phyloP scores from a whole-genome alignment of 768 basidiomycete species.

The Rhodotorula toruloides region DNA sequence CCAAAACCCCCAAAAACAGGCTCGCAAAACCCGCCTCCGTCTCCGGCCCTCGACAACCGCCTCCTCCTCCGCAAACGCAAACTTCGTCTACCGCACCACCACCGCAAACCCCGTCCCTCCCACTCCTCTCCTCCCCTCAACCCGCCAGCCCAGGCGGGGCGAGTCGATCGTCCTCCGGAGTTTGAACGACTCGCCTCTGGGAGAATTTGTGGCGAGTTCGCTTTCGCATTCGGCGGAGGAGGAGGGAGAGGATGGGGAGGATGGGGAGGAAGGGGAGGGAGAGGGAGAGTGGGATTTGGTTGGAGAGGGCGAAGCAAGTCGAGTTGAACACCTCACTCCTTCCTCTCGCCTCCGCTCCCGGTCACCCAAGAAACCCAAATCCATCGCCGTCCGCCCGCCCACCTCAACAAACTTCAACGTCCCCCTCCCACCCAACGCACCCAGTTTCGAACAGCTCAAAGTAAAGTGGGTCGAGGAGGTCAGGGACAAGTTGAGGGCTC shows the following conservation, averaged over 20 bases:
- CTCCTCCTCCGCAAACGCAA: background rate
- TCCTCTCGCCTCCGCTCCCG: no score
- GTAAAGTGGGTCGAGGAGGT: no score
- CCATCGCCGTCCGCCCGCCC: no score
- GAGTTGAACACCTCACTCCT: no score
- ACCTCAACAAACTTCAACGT: no score
- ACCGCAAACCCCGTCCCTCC: background rate
- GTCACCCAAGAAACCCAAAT: no score
- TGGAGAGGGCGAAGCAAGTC: no score
- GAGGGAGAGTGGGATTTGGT: no score
- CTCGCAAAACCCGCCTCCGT: background rate
- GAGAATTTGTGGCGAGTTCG: slow-evolving; percentile 27
- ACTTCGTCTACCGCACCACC: slow-evolving; percentile 30
- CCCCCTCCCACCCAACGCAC: no score
- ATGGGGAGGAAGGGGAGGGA: background rate
- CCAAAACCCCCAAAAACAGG: background rate
- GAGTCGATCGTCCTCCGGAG: slow-evolving; percentile 25
- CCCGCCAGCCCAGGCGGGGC: slow-evolving; percentile 10
- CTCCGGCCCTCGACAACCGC: background rate
- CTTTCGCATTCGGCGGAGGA: no score
- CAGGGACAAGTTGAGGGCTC: no score
- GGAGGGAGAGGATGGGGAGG: slow-evolving; percentile 7
- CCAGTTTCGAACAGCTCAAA: no score
- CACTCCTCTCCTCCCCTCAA: background rate
- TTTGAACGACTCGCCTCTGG: slow-evolving; percentile 22